Percentiles rank a stretch among this genome's conserved stretches.
phyloP scores from a whole-genome alignment of 2,329 filamentous ascomycete species.

The Chrysoporthe cubensis region DNA sequence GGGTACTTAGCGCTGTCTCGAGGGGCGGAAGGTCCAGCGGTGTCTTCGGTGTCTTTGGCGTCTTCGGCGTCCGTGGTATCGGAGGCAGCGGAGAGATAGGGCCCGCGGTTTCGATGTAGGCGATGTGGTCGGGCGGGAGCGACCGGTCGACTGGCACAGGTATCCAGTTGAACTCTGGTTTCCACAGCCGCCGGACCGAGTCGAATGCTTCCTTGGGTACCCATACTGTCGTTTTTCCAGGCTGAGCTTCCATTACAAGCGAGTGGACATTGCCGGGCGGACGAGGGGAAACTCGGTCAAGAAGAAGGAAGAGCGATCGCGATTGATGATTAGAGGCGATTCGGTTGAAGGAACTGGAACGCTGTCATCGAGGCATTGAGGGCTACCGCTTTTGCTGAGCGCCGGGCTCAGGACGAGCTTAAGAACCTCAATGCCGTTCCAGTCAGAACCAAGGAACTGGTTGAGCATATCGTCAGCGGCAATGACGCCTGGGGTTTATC shows the following conservation, averaged over 20 bases:
- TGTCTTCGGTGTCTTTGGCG: constrained; percentile 11
- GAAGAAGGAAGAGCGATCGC: background rate
- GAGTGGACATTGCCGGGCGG: constrained; percentile 23
- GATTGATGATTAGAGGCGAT: background rate
- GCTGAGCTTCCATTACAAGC: constrained; percentile 26
- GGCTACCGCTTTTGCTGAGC: constrained; percentile 16
- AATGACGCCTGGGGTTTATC: background rate
- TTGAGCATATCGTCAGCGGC: background rate
- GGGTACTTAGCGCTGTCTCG: background rate
- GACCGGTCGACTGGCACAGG: constrained; percentile 27
- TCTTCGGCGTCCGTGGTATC: background rate
- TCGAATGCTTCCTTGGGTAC: constrained; percentile 28
- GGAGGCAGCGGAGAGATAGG: constrained; percentile 18
- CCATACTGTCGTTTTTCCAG: constrained; percentile 28
- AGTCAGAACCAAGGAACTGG: constrained; percentile 1
- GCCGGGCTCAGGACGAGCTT: constrained; percentile 17
- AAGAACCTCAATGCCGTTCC: background rate
- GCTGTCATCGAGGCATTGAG: constrained; percentile 23
- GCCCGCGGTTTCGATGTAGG: constrained; percentile 16
- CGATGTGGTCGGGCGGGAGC: constrained; percentile 25
- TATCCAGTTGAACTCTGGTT: constrained; percentile 27
- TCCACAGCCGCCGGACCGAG: constrained; percentile 25
- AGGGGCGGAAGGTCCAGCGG: constrained; percentile 11
- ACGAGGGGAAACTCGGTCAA: constrained; percentile 10
- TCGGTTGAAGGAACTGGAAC: background rate